Base-by-base conservation (phyloP, 225 moss, liverwort and hornwort genomes). In the Polytrichum commune region DNA sequence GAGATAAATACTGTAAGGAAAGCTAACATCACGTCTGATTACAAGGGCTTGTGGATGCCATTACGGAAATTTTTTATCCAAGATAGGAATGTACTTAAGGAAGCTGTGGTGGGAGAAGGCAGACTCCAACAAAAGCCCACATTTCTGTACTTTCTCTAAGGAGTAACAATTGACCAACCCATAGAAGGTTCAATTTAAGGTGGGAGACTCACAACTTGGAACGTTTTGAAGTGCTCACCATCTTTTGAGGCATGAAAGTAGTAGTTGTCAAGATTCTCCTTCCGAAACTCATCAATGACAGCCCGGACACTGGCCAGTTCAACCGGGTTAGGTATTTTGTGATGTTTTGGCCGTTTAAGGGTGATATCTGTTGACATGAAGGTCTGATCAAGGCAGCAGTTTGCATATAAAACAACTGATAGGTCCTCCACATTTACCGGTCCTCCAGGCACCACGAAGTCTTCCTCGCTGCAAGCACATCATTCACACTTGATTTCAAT, bases 351-450 rank as follows among this genome's bases (percentile, higher is more conserved):
- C 64, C 54, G 69, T 20, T 69, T 35, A 28, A 97, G 90, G 23
- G 73, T 58, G 58, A 88, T 88, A 46, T 90, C 80, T 26, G 91
- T 86, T 63, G 91, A 85, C 63, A 81, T 9, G 5, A 92, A 76
- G 3, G 69, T 86, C 63, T 87, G 80, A 64, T 94, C 97, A 5
- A 97, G 78, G 70, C 94, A 91, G 61, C 84, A 90, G 53, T 91
- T 94, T 28, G 82, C 88, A 68, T 54, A 97, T 19, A 92, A 65
- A 61, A 90, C 94, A 33, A 94, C 79, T 0, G 92, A 91, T 19
- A 97, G 80, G 24, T 85, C 65, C 70, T 92, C 85, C 69, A 97
- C 90, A 25, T 82, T 29, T 69, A 90, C 46, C 8, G 75, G 86
- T 26, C 70, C 67, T 46, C 46, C 46, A 46, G 46, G 46, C 46